Evolutionary conservation across 1,284 basidiomycete species (phyloP).

Genomic region (Termitomyces sp.): DNA sequence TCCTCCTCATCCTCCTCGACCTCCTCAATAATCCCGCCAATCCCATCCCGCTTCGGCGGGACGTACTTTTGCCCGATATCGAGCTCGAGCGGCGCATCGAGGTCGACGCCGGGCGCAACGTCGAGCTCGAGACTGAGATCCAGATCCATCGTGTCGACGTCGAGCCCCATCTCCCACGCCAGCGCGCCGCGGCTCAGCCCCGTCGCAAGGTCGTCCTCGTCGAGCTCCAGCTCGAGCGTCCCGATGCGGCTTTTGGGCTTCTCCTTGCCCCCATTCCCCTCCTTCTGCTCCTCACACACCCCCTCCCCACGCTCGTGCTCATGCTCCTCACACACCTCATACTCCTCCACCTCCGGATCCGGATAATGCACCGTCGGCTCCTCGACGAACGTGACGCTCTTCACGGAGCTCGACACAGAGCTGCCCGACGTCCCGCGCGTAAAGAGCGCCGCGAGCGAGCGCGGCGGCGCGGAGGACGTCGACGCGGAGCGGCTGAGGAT

Average conservation of each 20-base stretch:
- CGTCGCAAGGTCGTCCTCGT: slow-evolving; percentile 2
- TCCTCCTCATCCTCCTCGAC: slow-evolving; percentile 10
- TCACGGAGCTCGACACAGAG: slow-evolving; percentile 26
- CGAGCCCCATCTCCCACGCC: slow-evolving; percentile 28
- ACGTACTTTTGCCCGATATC: slow-evolving; percentile 14
- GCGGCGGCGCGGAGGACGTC: slow-evolving; percentile 8
- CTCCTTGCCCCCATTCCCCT: too few species aligned
- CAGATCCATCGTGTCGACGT: slow-evolving; percentile 35
- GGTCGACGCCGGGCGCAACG: slow-evolving; percentile 10
- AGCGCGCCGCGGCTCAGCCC: slow-evolving; percentile 9
- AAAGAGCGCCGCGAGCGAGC: slow-evolving; percentile 12
- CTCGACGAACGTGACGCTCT: slow-evolving; percentile 49
- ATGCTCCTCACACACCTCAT: slow-evolving; percentile 6
- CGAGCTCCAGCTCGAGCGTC: background rate
- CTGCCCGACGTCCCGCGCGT: slow-evolving; percentile 5
- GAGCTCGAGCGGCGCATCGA: slow-evolving; percentile 15
- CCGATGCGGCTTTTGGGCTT: background rate
- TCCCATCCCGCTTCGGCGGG: background rate
- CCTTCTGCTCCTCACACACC: background rate
- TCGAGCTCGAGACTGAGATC: slow-evolving; percentile 22
- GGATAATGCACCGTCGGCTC: slow-evolving; percentile 43
- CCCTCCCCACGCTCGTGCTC: background rate
- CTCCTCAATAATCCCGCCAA: slow-evolving; percentile 13
- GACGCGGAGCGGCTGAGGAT: slow-evolving; percentile 35
- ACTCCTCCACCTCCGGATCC: background rate